A percentile compares a stretch with the other conserved stretches of the same genome.
Evolutionary conservation across 805 yeast genomes (phyloP).

Genomic region (Spencermartinsiella europaea): DNA sequence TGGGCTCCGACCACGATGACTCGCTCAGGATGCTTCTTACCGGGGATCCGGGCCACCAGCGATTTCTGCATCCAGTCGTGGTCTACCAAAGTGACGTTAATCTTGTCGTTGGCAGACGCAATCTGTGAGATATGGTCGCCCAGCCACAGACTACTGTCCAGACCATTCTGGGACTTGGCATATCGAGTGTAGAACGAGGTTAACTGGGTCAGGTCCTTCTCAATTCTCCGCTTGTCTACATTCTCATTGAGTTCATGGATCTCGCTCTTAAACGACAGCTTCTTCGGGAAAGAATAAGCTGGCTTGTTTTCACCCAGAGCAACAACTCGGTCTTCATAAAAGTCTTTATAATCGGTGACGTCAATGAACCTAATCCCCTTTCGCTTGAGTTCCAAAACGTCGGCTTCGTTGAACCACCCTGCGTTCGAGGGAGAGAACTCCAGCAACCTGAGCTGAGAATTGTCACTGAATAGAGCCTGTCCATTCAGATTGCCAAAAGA

Average conservation of each 20-base stretch:
- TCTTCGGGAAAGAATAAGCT: conserved; percentile 45
- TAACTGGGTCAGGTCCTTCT: conserved; percentile 52
- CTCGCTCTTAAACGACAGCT: conserved; percentile 33
- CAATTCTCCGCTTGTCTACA: conserved; percentile 46
- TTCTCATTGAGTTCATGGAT: conserved; percentile 40
- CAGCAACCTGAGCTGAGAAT: conserved; percentile 8
- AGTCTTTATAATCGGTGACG: conserved; percentile 43
- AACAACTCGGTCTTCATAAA: conserved; percentile 8
- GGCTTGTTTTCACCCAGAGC: conserved; percentile 4
- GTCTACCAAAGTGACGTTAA: conserved; percentile 45
- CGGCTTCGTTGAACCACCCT: conserved; percentile 36
- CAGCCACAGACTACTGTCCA: conserved; percentile 68
- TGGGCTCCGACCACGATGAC: conserved; percentile 82
- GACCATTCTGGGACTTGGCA: conserved; percentile 68
- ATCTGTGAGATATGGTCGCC: conserved; percentile 39
- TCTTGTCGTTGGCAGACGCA: conserved; percentile 30
- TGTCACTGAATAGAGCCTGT: neutral
- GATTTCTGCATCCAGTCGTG: conserved; percentile 82
- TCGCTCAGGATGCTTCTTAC: conserved; percentile 36
- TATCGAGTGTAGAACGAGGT: conserved; percentile 71
- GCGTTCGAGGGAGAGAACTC: conserved; percentile 13
- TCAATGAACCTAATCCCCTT: conserved; percentile 57
- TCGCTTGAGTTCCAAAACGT: conserved; percentile 40
- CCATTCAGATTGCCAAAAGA: conserved; percentile 2
- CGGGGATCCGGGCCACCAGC: conserved; percentile 53